Percentiles rank a stretch among this genome's conserved stretches.
Evolutionary conservation across 139 green algal species (phyloP).

Genomic region (Picochlorum sp.): DNA sequence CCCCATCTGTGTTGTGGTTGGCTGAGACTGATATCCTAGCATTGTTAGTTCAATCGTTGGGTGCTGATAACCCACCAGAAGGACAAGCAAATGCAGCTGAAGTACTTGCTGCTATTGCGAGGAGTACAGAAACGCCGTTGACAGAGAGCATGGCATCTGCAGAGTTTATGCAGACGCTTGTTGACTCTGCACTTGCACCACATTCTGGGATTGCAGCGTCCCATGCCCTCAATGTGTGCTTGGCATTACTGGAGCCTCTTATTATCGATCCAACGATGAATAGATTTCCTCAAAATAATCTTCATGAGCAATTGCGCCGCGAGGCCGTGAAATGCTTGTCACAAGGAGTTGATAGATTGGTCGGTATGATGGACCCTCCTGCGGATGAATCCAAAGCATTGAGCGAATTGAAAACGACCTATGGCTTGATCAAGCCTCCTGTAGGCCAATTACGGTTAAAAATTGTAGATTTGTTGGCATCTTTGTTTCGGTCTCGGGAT

Average conservation of each 20-base stretch:
- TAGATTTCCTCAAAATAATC: constrained; percentile 6
- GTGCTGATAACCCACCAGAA: constrained; percentile 28
- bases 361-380: constrained; percentile 38
- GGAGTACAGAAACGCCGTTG: constrained; percentile 60
- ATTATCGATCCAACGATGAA: constrained; percentile 4
- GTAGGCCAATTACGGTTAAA: constrained; percentile 65
- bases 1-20: constrained; percentile 53
- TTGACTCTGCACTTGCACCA: constrained; percentile 24
- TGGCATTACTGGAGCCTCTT: constrained; percentile 72
- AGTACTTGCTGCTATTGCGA: constrained; percentile 72
- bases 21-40: constrained; percentile 60
- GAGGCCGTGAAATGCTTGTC: constrained; percentile 33
- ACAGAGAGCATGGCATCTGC: constrained; percentile 42
- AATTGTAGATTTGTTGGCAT: constrained; percentile 67
- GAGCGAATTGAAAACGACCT: constrained; percentile 55
- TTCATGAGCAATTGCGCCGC: constrained; percentile 23
- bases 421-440: constrained; percentile 60
- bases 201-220: constrained; percentile 5
- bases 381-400: background rate
- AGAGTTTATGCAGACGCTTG: constrained; percentile 28
- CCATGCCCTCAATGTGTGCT: constrained; percentile 70
- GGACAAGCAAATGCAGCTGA: constrained; percentile 69
- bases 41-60: constrained; percentile 54
- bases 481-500: constrained; percentile 58
- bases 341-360: constrained; percentile 40